Evolutionary conservation across 2,329 filamentous ascomycete genomes (phyloP).

Genomic region (Dothistroma pini): DNA sequence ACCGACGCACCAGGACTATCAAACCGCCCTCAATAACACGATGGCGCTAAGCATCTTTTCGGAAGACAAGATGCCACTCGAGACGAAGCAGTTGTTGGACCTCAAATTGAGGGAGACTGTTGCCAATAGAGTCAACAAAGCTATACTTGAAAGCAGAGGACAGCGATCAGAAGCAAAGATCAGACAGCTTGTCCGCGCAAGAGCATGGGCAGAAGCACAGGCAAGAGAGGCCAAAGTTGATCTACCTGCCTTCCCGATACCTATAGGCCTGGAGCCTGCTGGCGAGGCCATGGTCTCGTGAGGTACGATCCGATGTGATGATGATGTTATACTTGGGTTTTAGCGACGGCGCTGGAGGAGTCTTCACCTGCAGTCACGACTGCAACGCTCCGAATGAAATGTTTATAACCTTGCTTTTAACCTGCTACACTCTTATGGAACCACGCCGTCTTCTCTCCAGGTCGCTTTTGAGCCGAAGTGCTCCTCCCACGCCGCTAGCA

Average conservation of each 20-base stretch:
- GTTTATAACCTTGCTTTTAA: background rate
- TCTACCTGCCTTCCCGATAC: constrained; percentile 38
- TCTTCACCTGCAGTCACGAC: constrained; percentile 2
- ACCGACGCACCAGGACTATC: constrained; percentile 73
- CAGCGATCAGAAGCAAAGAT: constrained; percentile 76
- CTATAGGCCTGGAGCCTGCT: constrained; percentile 39
- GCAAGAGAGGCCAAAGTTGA: constrained; percentile 45
- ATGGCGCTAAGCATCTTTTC: constrained; percentile 91
- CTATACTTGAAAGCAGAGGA: constrained; percentile 72
- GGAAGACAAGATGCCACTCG: constrained; percentile 70
- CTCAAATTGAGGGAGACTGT: constrained; percentile 76
- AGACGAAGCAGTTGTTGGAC: constrained; percentile 72
- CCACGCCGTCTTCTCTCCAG: background rate
- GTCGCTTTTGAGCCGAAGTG: background rate
- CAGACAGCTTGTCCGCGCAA: constrained; percentile 72
- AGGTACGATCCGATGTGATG: constrained; percentile 10
- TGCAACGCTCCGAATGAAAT: background rate
- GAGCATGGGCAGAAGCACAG: constrained; percentile 76
- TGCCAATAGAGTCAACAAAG: constrained; percentile 85
- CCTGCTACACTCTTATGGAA: background rate
- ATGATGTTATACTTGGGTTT: constrained; percentile 13
- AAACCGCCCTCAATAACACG: constrained; percentile 83
- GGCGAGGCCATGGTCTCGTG: constrained; percentile 26
- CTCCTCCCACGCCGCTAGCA: background rate
- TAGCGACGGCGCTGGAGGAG: constrained; percentile 27